These are phyloP conservation scores for Aurantiochytrium sp. DNA, from an alignment of 108 stramenopile genomes.

Conservation along the genomic window DNA sequence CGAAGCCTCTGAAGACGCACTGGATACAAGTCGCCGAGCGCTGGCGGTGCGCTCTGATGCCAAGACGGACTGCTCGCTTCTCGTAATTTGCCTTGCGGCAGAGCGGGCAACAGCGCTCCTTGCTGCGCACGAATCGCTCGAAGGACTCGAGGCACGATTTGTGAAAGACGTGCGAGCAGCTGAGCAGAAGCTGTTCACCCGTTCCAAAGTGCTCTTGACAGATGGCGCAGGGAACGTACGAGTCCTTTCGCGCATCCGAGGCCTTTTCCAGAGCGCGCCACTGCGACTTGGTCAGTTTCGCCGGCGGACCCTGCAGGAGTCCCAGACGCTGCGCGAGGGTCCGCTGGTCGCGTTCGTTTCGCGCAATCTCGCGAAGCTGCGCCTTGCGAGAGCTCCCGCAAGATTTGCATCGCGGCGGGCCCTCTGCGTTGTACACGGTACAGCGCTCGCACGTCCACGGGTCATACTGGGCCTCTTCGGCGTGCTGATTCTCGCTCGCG, in stretches of 20 bases:
- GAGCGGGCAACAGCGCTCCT: neutral
- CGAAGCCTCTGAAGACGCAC: neutral
- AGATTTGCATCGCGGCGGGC: neutral
- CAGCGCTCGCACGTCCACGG: constrained; percentile 9
- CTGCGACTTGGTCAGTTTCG: neutral
- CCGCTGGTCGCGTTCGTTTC: neutral
- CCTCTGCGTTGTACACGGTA: neutral
- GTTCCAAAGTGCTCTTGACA: neutral
- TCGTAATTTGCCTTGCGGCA: constrained; percentile 12
- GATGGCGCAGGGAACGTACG: neutral
- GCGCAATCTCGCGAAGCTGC: neutral
- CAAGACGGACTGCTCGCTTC: neutral
- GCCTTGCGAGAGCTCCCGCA: constrained; percentile 28
- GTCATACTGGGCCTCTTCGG: neutral
- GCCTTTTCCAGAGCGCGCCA: neutral
- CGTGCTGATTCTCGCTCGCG: too few species aligned
- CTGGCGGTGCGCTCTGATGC: neutral
- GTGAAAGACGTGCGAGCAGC: constrained; percentile 19
- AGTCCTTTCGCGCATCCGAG: neutral
- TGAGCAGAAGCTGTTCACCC: neutral
- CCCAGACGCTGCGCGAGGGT: constrained; percentile 1
- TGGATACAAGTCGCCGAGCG: neutral
- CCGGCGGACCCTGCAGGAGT: neutral
- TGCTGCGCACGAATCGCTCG: neutral
- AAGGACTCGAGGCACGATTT: neutral